Base-by-base conservation (phyloP, 2,329 filamentous ascomycete species). In the Immersiporthe knoxdaviesiana region DNA sequence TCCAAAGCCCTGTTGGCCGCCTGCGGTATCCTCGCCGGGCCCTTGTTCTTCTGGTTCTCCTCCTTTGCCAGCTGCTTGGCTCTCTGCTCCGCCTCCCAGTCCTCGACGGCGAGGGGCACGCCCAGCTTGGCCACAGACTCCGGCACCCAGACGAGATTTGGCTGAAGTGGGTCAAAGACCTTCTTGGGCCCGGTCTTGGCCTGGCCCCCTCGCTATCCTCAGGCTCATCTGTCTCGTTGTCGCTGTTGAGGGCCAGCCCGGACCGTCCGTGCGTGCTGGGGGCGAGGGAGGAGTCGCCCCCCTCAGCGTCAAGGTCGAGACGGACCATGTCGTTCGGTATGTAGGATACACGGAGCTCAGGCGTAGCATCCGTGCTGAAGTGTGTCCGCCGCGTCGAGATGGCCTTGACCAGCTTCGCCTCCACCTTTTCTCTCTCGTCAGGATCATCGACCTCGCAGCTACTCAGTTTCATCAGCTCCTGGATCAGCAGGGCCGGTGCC, bases 271-370 rank as follows among this genome's bases (percentile, higher is more conserved):
- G 84, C 14, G 61, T 65, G 14, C 58, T 39, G 0, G 77, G 72
- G 2, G 86, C 83, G 69, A 88, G n/a, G n/a, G n/a, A n/a, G n/a
- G n/a, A n/a, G n/a, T 88, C 88, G 21, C 92, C 90, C 39, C 88
- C 86, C 76, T 97, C 94, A 0, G 85, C 83, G 14, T 88, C 86
- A 32, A 97, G 81, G 75, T 97, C 89, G 52, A 98, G 85, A 0
- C 89, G 89, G 2, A 97, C 92, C 21, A 97, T 85, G 39, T 92
- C 86, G 2, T 88, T 84, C 0, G 96, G 96, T 5, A 90, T 83
- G 75, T 92, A 97, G 1, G 92, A 89, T 30, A 98, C 80, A 8
- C 95, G 90, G 12, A 97, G 78, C 77, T 98, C 95, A 1, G 89
- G 85, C 5, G 89, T 88, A 1, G 86, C 88, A 76, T 97, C 95